Conservation (phyloP, 73 alveolate genomes). For the Paramecium primaurelia region DNA sequence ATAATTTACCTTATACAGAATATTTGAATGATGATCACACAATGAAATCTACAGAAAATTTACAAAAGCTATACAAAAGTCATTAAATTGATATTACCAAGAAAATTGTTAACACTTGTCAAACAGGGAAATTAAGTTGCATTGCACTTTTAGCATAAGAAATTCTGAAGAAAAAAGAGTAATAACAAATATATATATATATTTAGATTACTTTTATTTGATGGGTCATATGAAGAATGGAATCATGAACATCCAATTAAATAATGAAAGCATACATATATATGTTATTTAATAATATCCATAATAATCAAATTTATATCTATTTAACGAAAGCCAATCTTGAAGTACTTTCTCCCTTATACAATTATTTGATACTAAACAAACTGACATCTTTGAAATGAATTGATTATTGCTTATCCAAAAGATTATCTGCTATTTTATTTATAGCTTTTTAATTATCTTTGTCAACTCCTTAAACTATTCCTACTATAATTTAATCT, state of each 20-base stretch:
- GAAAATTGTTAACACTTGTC: slow-evolving; percentile 1
- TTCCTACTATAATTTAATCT: background rate
- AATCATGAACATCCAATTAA: background rate
- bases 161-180: background rate
- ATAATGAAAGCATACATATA: background rate
- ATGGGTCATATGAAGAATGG: slow-evolving; percentile 9
- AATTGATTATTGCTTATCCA: background rate
- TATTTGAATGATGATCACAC: slow-evolving; percentile 4
- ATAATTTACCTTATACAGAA: background rate
- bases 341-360: background rate
- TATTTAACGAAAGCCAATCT: background rate
- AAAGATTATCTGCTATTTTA: background rate
- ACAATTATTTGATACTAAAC: background rate
- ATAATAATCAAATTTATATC: background rate
- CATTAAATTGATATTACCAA: background rate
- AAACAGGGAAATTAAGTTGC: background rate
- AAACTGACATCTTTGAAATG: background rate
- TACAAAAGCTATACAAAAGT: background rate
- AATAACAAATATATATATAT: background rate
- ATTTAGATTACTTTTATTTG: background rate
- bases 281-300: background rate
- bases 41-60: background rate
- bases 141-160: slow-evolving; percentile 24
- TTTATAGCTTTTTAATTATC: background rate
- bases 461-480: background rate